These are phyloP conservation scores for Symbiodinium natans DNA, from an alignment of 73 alveolate genomes.

Conservation along the genomic window DNA sequence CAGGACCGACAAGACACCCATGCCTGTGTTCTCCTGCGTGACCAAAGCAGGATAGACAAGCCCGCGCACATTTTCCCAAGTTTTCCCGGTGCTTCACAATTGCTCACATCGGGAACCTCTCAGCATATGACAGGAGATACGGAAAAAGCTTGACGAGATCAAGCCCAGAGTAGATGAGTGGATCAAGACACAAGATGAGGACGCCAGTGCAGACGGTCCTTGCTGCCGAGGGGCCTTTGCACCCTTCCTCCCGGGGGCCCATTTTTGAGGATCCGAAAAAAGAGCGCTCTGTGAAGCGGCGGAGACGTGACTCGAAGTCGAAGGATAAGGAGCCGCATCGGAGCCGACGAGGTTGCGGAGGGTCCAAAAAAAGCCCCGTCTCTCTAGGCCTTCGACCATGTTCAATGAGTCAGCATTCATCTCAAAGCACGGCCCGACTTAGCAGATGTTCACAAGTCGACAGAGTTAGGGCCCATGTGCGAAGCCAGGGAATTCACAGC, in stretches of 20 bases:
- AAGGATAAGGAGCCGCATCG: not conserved
- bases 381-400: too few relatives aligned
- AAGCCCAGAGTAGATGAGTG: constrained; percentile 9
- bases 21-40: too few relatives aligned
- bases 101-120: too few relatives aligned
- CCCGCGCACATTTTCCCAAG: too few relatives aligned
- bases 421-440: too few relatives aligned
- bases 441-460: not conserved
- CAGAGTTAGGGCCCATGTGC: not conserved
- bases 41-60: too few relatives aligned
- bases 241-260: too few relatives aligned
- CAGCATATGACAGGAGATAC: constrained; percentile 19
- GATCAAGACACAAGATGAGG: not conserved
- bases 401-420: not conserved
- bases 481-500: too few relatives aligned
- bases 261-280: not conserved
- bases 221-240: too few relatives aligned
- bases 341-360: not conserved
- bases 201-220: not conserved
- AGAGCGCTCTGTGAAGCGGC: not conserved
- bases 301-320: not conserved
- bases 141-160: not conserved
- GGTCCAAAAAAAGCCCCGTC: not conserved
- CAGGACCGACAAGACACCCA: constrained; percentile 5
- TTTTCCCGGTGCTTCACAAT: too few relatives aligned